Conservation (phyloP, 2,329 filamentous ascomycete species). For the Akanthomyces lecanii region DNA sequence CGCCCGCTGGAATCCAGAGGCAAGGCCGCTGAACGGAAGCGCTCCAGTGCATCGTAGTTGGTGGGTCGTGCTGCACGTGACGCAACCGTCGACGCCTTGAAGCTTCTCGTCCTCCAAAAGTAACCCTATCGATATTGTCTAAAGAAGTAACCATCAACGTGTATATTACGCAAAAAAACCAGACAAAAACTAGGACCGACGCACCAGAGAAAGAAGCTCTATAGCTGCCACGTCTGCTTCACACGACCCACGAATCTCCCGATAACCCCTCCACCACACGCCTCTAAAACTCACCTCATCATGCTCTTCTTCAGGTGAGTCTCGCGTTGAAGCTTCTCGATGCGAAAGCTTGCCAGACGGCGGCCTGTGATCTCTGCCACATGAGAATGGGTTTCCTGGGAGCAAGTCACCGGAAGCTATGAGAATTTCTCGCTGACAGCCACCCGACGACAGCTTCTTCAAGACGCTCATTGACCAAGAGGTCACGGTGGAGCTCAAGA, state of each 20-base stretch:
- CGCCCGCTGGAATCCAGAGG: background rate
- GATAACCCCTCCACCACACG: background rate
- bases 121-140: background rate
- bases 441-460: conserved; percentile 67
- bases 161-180: background rate
- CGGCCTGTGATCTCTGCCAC: too few relatives aligned
- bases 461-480: conserved; percentile 97
- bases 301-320: conserved; percentile 46
- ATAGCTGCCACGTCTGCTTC: background rate
- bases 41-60: background rate
- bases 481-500: conserved; percentile 98
- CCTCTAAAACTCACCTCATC: conserved; percentile 20
- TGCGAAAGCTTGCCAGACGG: background rate
- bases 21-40: background rate
- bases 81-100: background rate
- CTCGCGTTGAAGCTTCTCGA: background rate
- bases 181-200: background rate
- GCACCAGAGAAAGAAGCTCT: background rate
- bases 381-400: too few relatives aligned
- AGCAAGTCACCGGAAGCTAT: background rate
- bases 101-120: background rate
- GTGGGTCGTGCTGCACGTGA: conserved; percentile 12
- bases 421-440: background rate
- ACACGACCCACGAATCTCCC: background rate
- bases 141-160: background rate